phyloP scores from a whole-genome alignment of 208 protist species.

The Phytomonas francai region DNA sequence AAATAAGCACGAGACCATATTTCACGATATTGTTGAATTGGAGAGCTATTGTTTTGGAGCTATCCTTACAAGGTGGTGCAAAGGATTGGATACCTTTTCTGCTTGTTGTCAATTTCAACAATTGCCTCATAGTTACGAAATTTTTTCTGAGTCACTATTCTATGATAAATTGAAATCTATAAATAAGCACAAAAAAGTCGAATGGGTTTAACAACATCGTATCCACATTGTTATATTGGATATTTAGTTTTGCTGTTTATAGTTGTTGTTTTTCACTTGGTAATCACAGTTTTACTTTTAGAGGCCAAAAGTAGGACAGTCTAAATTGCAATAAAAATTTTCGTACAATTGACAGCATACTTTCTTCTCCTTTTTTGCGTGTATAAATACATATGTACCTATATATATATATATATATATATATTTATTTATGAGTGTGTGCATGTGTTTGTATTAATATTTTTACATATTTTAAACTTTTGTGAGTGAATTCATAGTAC shows the following conservation, averaged over 20 bases:
- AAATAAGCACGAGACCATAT: too few species aligned
- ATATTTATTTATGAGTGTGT: conserved; percentile 12
- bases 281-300: conserved; percentile 1
- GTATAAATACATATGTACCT: conserved; percentile 10
- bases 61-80: too few species aligned
- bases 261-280: neutral
- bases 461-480: too few species aligned
- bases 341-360: conserved; percentile 9
- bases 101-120: neutral
- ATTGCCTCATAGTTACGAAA: neutral
- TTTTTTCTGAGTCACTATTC: neutral
- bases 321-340: conserved; percentile 10
- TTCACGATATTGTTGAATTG: too few species aligned
- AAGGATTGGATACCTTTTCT: neutral
- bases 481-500: too few species aligned
- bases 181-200: too few species aligned
- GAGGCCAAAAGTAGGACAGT: conserved; percentile 10
- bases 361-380: conserved; percentile 21
- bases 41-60: too few species aligned
- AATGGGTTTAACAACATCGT: conserved; percentile 1
- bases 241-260: neutral
- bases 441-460: neutral
- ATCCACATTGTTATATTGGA: neutral
- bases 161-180: too few species aligned
- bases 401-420: conserved; percentile 7